Base-by-base conservation (phyloP, 106 monocot genomes). In the Posidonia australis region DNA sequence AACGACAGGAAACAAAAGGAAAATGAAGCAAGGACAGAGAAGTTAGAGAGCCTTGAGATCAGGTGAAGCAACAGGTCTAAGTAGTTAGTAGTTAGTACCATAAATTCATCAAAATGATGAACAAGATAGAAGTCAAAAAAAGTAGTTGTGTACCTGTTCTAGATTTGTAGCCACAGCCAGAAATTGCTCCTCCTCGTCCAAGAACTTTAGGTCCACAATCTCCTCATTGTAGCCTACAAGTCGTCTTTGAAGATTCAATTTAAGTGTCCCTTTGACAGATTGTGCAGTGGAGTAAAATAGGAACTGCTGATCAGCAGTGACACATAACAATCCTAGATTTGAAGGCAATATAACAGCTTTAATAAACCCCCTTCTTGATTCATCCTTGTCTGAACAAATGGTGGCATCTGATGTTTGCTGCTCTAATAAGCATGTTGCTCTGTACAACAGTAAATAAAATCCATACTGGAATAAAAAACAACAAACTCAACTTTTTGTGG, bases 151-250 rank as follows among this genome's bases (percentile, higher is more conserved):
- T 76, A 90, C 94, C 90, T 96, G 82, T 64, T 96, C 96, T 70
- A 82, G 72, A 75, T 90, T 87, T 58, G 96, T 90, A 49, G 90
- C 96, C 44, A 96, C 90, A 63, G 90, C 96, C 62, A 96, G 80
- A 77, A 78, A 83, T 63, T 83, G 70, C 53, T 90, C 96, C 16
- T 96, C 90, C n/a, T 86, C 86, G 54, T 79, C 87, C 30, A 96
- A 64, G 74, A 96, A 96, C 47, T 70, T 84, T 80, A 96, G 60
- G 65, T 96, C 96, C 62, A 96, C 84, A 73, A 96, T 87, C 60
- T 96, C 90, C 62, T 87, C 96, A 68, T 84, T 90, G 45, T 96
- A 78, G 28, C 96, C 96, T 30, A 96, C 76, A 61, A 96, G 84
- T 21, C 96, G 76, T 70, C 71, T 84, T 41, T 82, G 76, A 41